phyloP scores from a whole-genome alignment of 2,329 filamentous ascomycete species.

The Penicillium sp. region DNA sequence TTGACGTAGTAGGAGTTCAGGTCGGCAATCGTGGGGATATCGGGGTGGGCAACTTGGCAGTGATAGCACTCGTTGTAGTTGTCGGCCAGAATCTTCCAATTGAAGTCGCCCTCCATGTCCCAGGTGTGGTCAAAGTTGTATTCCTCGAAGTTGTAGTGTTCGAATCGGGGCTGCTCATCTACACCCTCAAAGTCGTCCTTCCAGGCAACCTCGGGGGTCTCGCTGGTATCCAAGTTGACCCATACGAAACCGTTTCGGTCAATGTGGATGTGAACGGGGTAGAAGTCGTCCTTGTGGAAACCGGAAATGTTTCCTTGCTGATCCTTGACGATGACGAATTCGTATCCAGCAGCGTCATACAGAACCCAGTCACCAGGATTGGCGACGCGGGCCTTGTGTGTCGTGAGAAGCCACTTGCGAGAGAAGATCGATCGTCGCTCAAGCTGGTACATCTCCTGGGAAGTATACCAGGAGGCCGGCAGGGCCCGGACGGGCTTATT shows the following conservation, averaged over 20 bases:
- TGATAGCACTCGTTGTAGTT: slow-evolving; percentile 59
- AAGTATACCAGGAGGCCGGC: slow-evolving; percentile 55
- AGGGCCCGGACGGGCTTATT: slow-evolving; percentile 39
- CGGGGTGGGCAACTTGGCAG: slow-evolving; percentile 26
- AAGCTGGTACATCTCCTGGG: slow-evolving; percentile 53
- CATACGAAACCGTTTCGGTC: slow-evolving; percentile 58
- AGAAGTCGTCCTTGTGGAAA: slow-evolving; percentile 49
- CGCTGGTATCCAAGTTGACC: slow-evolving; percentile 55
- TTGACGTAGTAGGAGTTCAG: slow-evolving; percentile 56
- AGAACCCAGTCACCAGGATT: slow-evolving; percentile 56
- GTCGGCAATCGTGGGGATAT: slow-evolving; percentile 49
- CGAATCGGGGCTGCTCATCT: slow-evolving; percentile 50
- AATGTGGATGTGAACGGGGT: slow-evolving; percentile 55
- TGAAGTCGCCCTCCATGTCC: slow-evolving; percentile 58
- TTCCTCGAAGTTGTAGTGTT: slow-evolving; percentile 52
- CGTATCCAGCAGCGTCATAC: slow-evolving; percentile 55
- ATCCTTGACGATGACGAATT: slow-evolving; percentile 54
- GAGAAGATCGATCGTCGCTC: slow-evolving; percentile 38
- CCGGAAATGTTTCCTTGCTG: slow-evolving; percentile 54
- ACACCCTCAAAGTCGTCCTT: slow-evolving; percentile 53
- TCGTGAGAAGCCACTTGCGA: slow-evolving; percentile 21
- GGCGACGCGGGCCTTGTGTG: slow-evolving; percentile 40
- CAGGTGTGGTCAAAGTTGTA: slow-evolving; percentile 60
- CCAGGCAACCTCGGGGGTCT: slow-evolving; percentile 52
- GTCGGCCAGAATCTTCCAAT: slow-evolving; percentile 62